Evolutionary conservation across 495 filamentous ascomycete genomes (phyloP), one percentile per base, ranked within the genome.

Genomic region (Coniosporium apollinis): DNA sequence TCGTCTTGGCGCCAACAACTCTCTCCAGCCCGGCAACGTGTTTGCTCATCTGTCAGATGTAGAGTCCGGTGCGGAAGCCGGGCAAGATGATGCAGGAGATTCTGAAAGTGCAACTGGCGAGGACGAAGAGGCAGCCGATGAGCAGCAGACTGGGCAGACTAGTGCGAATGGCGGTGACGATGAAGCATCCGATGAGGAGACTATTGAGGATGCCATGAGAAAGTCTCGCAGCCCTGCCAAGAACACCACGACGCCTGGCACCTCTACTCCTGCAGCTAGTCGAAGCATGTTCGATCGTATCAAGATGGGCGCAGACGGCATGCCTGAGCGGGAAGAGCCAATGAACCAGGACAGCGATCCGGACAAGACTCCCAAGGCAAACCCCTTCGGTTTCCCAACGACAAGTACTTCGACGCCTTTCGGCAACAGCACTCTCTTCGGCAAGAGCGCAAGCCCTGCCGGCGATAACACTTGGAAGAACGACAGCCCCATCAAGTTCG

Each of bases 401-500:
- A 13, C 24, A 8, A 9, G 9, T 26, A 13, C 9, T 13, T 26
- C 24, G 13, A 26, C 24, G 24, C 25, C 34, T 7, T 17, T 17
- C n/a, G 3, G 3, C 16, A 37, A 25, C 22, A 28, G 34, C 16
- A 37, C 5, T 21, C 34, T 37, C 11, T 37, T 37, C 22, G 34
- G 34, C 22, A 26, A 22, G 9, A 14, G 2, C 9, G 18, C 3
- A 31, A 21, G 16, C 19, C 19, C 36, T 7, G 36, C 30, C 13
- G 45, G 42, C 11, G 35, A 47, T 16, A 24, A 43, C 3, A 44
- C 49, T 7, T 49, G 41, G 39, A 44, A 42, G 1, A 39, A 28
- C 1, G 43, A 38, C 21, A 49, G 39, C 8, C 49, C 46, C 8
- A 46, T 52, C 43, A 46, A 47, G 24, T 49, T 49, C 30, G 21